Evolutionary conservation across 2,329 filamentous ascomycete species (phyloP).

Genomic region (Claviceps sorghi): DNA sequence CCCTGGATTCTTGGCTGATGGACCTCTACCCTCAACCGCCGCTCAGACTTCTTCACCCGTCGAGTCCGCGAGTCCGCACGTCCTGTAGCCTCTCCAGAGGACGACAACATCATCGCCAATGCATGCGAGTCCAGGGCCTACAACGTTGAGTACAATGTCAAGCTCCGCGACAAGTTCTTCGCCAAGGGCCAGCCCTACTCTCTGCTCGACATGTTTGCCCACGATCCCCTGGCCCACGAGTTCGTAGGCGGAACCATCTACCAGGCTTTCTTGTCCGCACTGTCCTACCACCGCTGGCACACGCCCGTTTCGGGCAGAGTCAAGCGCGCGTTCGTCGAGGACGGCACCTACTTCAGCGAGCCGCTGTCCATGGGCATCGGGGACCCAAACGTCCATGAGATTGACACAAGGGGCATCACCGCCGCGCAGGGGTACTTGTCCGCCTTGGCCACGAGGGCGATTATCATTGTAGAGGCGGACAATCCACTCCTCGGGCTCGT

Average conservation of each 20-base stretch:
- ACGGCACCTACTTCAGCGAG: constrained; percentile 57
- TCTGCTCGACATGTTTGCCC: constrained; percentile 45
- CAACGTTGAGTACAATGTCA: constrained; percentile 33
- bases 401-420: constrained; percentile 28
- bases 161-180: constrained; percentile 49
- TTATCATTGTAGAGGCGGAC: constrained; percentile 59
- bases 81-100: constrained; percentile 41
- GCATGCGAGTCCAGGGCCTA: constrained; percentile 50
- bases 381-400: constrained; percentile 16
- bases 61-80: constrained; percentile 36
- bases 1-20: constrained; percentile 2
- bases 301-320: constrained; percentile 49
- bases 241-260: constrained; percentile 54
- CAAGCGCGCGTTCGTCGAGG: constrained; percentile 38
- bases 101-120: constrained; percentile 42
- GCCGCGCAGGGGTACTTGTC: constrained; percentile 52
- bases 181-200: constrained; percentile 57
- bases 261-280: constrained; percentile 52
- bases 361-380: constrained; percentile 24
- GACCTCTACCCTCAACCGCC: neutral
- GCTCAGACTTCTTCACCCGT: constrained; percentile 48
- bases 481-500: constrained; percentile 53
- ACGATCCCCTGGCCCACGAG: constrained; percentile 34
- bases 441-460: constrained; percentile 49
- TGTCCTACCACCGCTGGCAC: constrained; percentile 62